These are phyloP conservation scores for Fraxinus platypoda DNA, from an alignment of 305 asterid species.

Conservation along the genomic window DNA sequence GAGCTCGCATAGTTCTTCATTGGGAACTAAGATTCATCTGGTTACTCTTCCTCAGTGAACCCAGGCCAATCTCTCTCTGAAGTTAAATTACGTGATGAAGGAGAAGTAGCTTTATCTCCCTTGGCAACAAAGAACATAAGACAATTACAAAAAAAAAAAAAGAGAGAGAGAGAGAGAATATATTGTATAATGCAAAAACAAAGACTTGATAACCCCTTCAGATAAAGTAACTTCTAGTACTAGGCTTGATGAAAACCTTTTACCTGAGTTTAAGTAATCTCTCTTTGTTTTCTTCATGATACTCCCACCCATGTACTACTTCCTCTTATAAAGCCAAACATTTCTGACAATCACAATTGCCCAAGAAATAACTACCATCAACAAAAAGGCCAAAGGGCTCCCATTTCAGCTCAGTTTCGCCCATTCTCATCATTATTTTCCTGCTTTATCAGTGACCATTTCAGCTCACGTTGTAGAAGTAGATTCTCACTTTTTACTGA, in stretches of 20 bases:
- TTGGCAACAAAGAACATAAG: not conserved
- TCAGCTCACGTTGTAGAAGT: not conserved
- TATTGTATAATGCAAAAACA: not conserved
- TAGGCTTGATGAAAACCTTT: not conserved
- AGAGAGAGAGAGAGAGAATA: not conserved
- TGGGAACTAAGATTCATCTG: not conserved
- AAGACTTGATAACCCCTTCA: not conserved
- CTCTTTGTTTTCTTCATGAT: not conserved
- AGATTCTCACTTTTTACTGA: not conserved
- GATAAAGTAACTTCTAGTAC: not conserved
- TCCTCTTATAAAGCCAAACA: not conserved
- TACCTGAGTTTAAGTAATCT: not conserved
- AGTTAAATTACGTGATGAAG: not conserved
- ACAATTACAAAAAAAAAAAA: not conserved
- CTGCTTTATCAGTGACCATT: not conserved
- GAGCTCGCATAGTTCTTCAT: not conserved
- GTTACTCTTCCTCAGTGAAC: not conserved
- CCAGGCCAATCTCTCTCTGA: not conserved
- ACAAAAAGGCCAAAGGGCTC: not conserved
- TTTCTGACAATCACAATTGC: not conserved
- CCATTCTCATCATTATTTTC: not conserved
- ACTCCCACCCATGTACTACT: not conserved
- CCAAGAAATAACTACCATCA: not conserved
- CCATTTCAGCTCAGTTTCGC: not conserved
- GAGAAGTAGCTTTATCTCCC: not conserved